Percentiles rank a stretch among this genome's conserved stretches.
Evolutionary conservation across 2,329 filamentous ascomycete species (phyloP).

Genomic region (Arthrobotrys musiformis): DNA sequence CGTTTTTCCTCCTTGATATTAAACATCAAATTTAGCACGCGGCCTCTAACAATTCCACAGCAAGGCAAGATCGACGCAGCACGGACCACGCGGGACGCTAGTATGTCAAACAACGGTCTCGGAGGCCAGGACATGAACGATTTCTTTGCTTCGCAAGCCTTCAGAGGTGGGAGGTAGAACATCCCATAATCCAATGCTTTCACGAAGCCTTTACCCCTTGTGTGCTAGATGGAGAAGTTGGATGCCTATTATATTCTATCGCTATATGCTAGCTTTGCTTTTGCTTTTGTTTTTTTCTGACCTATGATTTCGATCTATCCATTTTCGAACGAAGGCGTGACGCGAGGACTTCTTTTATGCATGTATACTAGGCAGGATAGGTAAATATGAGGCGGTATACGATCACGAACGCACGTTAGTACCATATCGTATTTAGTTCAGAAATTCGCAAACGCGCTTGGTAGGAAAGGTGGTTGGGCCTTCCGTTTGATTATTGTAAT

Average conservation of each 20-base stretch:
- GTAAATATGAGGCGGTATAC: conserved; percentile 3
- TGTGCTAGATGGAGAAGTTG: conserved; percentile 17
- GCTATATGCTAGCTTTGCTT: conserved; percentile 1
- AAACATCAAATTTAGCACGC: neutral
- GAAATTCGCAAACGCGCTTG: neutral
- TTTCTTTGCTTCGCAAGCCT: conserved; percentile 51
- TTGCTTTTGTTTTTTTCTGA: neutral
- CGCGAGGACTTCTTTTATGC: conserved; percentile 1
- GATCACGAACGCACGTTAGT: neutral
- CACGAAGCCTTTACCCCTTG: neutral
- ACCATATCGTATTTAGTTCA: neutral
- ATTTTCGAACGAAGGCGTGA: conserved; percentile 16
- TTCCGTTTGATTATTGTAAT: conserved; percentile 6
- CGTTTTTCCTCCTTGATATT: neutral
- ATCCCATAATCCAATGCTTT: neutral
- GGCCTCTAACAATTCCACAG: conserved; percentile 1
- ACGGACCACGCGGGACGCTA: conserved; percentile 32
- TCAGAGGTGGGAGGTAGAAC: conserved; percentile 37
- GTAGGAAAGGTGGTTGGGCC: neutral
- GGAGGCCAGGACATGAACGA: conserved; percentile 55
- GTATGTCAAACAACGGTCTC: conserved; percentile 49
- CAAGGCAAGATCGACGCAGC: conserved; percentile 53
- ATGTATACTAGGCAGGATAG: conserved; percentile 43
- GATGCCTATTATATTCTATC: conserved; percentile 16
- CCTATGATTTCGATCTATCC: neutral